Evolutionary conservation across 2,329 filamentous ascomycete species (phyloP).

Genomic region (Xylariaceae sp.): DNA sequence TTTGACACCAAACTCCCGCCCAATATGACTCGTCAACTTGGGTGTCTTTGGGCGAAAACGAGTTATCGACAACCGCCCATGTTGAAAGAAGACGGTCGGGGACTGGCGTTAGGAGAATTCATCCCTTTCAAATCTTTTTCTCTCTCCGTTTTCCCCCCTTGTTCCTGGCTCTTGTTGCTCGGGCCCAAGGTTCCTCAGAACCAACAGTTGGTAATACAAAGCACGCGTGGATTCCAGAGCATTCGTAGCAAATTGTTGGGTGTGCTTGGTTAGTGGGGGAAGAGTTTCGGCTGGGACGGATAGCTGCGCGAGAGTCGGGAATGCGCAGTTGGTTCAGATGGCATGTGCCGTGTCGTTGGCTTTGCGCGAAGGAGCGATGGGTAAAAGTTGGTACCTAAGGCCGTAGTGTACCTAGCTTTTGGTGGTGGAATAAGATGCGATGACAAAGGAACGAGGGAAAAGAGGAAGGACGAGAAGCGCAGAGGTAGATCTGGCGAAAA

Average conservation of each 20-base stretch:
- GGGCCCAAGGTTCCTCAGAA: slow-evolving; percentile 11
- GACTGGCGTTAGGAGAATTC: slow-evolving; percentile 16
- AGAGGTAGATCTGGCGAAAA: too few relatives aligned
- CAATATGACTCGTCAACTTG: slow-evolving; percentile 3
- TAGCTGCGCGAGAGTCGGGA: slow-evolving; percentile 10
- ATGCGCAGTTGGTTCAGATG: too few relatives aligned
- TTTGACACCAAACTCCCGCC: slow-evolving; percentile 13
- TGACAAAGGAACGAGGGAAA: too few relatives aligned
- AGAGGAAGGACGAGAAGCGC: too few relatives aligned
- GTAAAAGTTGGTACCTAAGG: not conserved
- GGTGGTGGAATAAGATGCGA: too few relatives aligned
- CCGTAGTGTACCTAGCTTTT: too few relatives aligned
- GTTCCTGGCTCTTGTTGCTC: not conserved
- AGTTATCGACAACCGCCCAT: slow-evolving; percentile 23
- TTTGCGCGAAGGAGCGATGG: not conserved
- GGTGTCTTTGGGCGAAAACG: not conserved
- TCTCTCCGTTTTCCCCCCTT: slow-evolving; percentile 3
- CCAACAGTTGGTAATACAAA: slow-evolving; percentile 9
- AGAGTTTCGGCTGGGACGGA: slow-evolving; percentile 16
- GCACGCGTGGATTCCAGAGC: slow-evolving; percentile 9
- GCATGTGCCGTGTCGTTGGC: too few relatives aligned
- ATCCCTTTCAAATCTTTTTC: slow-evolving; percentile 16
- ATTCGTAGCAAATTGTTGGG: slow-evolving; percentile 17
- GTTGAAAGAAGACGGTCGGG: slow-evolving; percentile 11
- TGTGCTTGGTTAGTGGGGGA: slow-evolving; percentile 9